Evolutionary conservation across 1,284 basidiomycete genomes (phyloP), one percentile per base, ranked within the genome.

Genomic region (Irpex rosettiformis): DNA sequence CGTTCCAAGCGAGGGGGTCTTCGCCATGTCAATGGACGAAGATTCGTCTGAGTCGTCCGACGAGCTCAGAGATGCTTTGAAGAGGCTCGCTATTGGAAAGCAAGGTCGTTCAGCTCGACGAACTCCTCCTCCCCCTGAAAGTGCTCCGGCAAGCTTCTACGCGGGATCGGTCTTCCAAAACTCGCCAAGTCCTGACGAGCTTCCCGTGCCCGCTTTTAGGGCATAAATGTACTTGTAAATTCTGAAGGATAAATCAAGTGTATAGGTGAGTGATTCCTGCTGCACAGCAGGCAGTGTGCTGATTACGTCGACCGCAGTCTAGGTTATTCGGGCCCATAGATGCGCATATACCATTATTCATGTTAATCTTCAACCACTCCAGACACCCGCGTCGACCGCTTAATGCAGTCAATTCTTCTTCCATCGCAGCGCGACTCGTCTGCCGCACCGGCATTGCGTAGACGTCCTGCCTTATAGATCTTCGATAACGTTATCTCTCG

Each of bases 81-180:
- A 65, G 66, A 56, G 70, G 67, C 65, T 69, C 65, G 28, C 74
- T 69, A 59, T 62, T 62, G 63, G 64, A 54, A 64, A 66, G 63
- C 64, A 65, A 67, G 61, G 71, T 65, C 59, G 68, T 67, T 37
- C 66, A 33, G 40, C 64, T n/a, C 61, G 58, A n/a, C 25, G 67
- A 69, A 58, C 70, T 62, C 55, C 74, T 70, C 67, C 66, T 57
- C 56, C 71, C 65, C 62, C 64, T 55, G 61, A 65, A 18, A 54
- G 56, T 40, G 30, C 54, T 49, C 60, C 61, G 27, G 66, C 67
- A 24, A 80, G 79, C 6, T 88, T 82, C 68, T 90, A 86, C 69
- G 88, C 88, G 63, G 89, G 86, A 66, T 89, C 88, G 40, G 77
- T 79, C 66, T 90, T 89, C 81, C 88, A 90, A 78, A 90, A 89